A percentile compares a stretch with the other conserved stretches of the same genome.
Evolutionary conservation across 148 eudicot species (phyloP).

Genomic region (Chenopodium album): DNA sequence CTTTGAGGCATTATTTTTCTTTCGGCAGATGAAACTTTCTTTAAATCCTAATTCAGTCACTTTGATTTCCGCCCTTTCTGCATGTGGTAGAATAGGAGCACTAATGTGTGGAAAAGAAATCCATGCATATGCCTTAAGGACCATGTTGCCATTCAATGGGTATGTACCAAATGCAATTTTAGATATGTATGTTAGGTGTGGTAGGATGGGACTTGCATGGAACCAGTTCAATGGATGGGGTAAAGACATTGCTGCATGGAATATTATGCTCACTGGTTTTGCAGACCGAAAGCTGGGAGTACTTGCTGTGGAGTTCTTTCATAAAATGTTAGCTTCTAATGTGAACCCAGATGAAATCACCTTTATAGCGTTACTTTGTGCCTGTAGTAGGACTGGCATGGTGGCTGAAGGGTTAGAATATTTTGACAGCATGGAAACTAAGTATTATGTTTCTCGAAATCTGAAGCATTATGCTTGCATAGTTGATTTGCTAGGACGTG

Average conservation of each 20-base stretch:
- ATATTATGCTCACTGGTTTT: slow-evolving; percentile 74
- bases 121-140: slow-evolving; percentile 78
- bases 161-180: slow-evolving; percentile 74
- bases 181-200: slow-evolving; percentile 92
- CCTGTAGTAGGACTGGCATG: slow-evolving; percentile 87
- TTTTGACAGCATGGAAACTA: slow-evolving; percentile 51
- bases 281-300: slow-evolving; percentile 59
- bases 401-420: slow-evolving; percentile 70
- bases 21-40: slow-evolving; percentile 62
- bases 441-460: slow-evolving; percentile 54
- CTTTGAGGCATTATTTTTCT: slow-evolving; percentile 74
- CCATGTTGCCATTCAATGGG: slow-evolving; percentile 53
- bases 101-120: slow-evolving; percentile 87
- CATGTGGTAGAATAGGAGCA: slow-evolving; percentile 81
- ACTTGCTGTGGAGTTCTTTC: slow-evolving; percentile 55
- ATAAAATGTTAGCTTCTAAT: slow-evolving; percentile 47
- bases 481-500: slow-evolving; percentile 95
- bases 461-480: slow-evolving; percentile 87
- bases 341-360: slow-evolving; percentile 71
- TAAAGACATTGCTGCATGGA: slow-evolving; percentile 76
- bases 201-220: slow-evolving; percentile 62
- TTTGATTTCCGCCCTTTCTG: slow-evolving; percentile 69
- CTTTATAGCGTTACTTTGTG: slow-evolving; percentile 64
- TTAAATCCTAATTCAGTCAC: slow-evolving; percentile 71
- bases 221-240: slow-evolving; percentile 52